Evolutionary conservation across 2,329 filamentous ascomycete genomes (phyloP).

Genomic region (Trichophyton schoenleinii): DNA sequence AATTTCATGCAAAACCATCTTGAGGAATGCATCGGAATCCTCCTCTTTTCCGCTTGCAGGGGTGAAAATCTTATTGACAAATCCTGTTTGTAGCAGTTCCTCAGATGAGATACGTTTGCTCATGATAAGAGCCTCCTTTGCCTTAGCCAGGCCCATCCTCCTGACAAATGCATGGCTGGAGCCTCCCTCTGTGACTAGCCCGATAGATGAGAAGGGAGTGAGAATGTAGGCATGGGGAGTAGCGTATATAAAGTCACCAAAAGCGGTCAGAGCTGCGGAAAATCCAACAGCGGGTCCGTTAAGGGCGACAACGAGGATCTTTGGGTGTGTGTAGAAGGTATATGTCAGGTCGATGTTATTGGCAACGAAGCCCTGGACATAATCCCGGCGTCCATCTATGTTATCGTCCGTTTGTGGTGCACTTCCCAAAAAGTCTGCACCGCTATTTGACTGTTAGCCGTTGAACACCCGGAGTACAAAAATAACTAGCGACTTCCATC

Average conservation of each 20-base stretch:
- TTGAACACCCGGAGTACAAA: no score
- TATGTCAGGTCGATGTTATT: conserved; percentile 84
- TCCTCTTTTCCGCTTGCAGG: conserved; percentile 42
- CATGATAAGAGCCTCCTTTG: conserved; percentile 90
- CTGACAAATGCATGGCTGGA: conserved; percentile 66
- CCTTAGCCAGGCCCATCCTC: conserved; percentile 64
- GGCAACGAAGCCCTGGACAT: conserved; percentile 60
- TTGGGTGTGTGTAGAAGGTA: conserved; percentile 84
- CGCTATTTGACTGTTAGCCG: conserved; percentile 37
- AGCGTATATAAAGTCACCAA: conserved; percentile 87
- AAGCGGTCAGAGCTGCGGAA: conserved; percentile 66
- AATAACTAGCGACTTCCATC: no score
- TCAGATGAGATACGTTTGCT: conserved; percentile 61
- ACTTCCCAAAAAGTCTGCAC: conserved; percentile 59
- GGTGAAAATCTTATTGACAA: conserved; percentile 71
- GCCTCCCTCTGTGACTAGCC: conserved; percentile 80
- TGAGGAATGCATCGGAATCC: conserved; percentile 57
- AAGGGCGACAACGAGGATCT: conserved; percentile 79
- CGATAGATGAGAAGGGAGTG: conserved; percentile 81
- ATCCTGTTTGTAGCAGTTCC: conserved; percentile 64
- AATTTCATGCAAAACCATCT: conserved; percentile 63
- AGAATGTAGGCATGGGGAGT: conserved; percentile 71
- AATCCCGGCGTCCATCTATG: conserved; percentile 41
- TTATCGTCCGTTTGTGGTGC: conserved; percentile 30
- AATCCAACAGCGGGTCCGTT: conserved; percentile 88